Percentiles rank a stretch among this genome's conserved stretches.
Conservation (phyloP, 2,329 filamentous ascomycete genomes). For the Thermothelomyces thermophilus region DNA sequence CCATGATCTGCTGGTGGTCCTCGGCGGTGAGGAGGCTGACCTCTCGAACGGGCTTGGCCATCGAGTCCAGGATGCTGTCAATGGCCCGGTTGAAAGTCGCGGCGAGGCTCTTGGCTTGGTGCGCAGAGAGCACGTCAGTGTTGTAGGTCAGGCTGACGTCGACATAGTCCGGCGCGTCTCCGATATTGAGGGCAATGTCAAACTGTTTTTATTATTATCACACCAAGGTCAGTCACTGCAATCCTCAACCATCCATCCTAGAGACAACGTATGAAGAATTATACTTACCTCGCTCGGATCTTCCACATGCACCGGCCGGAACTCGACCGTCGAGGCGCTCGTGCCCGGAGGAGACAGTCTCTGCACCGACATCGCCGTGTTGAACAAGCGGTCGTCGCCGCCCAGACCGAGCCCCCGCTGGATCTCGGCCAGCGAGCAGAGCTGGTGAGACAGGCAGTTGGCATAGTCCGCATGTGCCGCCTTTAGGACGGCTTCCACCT, state of each 20-base stretch:
- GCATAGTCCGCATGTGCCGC: slow-evolving; percentile 8
- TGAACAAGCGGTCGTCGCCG: slow-evolving; percentile 7
- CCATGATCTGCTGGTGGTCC: not conserved
- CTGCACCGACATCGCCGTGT: slow-evolving; percentile 14
- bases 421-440: slow-evolving; percentile 10
- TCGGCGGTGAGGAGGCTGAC: not conserved
- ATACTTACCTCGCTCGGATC: slow-evolving; percentile 10
- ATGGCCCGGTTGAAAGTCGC: slow-evolving; percentile 6
- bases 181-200: slow-evolving; percentile 9
- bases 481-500: slow-evolving; percentile 1
- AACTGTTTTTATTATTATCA: not conserved
- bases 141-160: slow-evolving; percentile 11
- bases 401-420: slow-evolving; percentile 6
- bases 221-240: not conserved
- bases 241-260: not conserved
- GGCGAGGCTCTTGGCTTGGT: slow-evolving; percentile 5
- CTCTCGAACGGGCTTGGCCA: not conserved
- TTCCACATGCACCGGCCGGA: slow-evolving; percentile 3
- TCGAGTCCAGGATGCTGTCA: slow-evolving; percentile 8
- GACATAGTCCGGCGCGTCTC: slow-evolving; percentile 9
- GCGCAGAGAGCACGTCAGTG: not conserved
- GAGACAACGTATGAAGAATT: not conserved
- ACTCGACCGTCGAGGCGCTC: not conserved
- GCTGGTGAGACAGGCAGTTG: slow-evolving; percentile 11
- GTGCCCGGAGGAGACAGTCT: not conserved